A percentile compares a stretch with the other conserved stretches of the same genome.
Evolutionary conservation across 2,329 filamentous ascomycete species (phyloP).

Genomic region (Peltaster fructicola): DNA sequence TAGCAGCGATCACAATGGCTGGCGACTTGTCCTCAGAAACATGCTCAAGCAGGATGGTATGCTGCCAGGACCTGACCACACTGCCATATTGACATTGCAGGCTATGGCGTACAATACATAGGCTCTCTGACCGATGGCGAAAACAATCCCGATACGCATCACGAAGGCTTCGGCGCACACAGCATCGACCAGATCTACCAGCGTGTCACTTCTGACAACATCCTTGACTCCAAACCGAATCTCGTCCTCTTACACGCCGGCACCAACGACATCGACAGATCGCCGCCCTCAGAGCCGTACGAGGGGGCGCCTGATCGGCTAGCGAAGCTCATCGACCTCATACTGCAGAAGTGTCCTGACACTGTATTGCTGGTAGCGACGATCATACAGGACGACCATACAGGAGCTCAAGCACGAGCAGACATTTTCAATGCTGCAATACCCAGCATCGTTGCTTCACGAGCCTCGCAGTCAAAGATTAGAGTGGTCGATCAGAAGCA

Average conservation of each 20-base stretch:
- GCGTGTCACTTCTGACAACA: conserved; percentile 1
- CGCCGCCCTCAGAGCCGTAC: conserved; percentile 9
- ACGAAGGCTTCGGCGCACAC: conserved; percentile 5
- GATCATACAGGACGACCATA: conserved; percentile 17
- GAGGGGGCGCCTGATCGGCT: conserved; percentile 18
- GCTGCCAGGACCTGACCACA: neutral
- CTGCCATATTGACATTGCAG: neutral
- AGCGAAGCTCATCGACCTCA: conserved; percentile 16
- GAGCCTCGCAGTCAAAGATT: conserved; percentile 12
- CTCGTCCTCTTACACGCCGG: conserved; percentile 18
- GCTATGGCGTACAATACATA: conserved; percentile 4
- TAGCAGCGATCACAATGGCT: conserved; percentile 4
- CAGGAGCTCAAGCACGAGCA: conserved; percentile 7
- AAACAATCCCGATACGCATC: conserved; percentile 5
- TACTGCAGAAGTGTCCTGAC: conserved; percentile 15
- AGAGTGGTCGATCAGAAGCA: conserved; percentile 13
- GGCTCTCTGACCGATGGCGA: conserved; percentile 5
- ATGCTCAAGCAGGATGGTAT: conserved; percentile 4
- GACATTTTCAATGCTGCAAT: conserved; percentile 13
- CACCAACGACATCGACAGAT: conserved; percentile 18
- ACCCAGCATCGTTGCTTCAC: conserved; percentile 10
- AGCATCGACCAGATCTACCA: conserved; percentile 5
- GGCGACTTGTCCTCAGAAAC: conserved; percentile 4
- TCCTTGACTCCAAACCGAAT: conserved; percentile 12
- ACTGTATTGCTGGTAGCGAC: conserved; percentile 22